These are phyloP conservation scores for Taiwanofungus camphoratus DNA, from an alignment of 1,284 basidiomycete species.

Conservation along the genomic window DNA sequence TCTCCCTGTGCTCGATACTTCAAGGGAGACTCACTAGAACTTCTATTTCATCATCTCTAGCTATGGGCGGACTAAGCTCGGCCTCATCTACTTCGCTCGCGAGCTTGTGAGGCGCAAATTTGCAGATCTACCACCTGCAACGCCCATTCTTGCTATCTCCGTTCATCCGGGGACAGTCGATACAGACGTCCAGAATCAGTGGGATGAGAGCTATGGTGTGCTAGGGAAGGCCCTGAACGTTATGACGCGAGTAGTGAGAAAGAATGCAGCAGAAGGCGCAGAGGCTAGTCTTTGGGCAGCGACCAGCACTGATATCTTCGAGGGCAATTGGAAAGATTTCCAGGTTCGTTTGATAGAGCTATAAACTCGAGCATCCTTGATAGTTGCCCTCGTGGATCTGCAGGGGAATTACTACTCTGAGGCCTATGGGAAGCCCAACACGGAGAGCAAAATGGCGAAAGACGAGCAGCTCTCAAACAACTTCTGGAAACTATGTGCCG, in stretches of 20 bases:
- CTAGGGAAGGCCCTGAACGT: slow-evolving; percentile 22
- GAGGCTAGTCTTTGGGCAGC: slow-evolving; percentile 30
- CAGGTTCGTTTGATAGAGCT: slow-evolving; percentile 23
- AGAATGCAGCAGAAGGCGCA: slow-evolving; percentile 27
- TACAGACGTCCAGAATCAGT: slow-evolving; percentile 26
- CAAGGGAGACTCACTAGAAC: no score
- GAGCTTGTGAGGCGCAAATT: slow-evolving; percentile 25
- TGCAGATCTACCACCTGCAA: slow-evolving; percentile 8
- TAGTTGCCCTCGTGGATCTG: neutral
- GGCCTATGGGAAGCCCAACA: slow-evolving; percentile 23
- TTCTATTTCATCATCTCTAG: slow-evolving; percentile 11
- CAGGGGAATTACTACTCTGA: slow-evolving; percentile 28
- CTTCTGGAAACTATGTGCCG: slow-evolving; percentile 25
- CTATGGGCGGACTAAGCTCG: slow-evolving; percentile 26
- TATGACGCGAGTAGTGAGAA: slow-evolving; percentile 18
- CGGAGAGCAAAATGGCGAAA: slow-evolving; percentile 23
- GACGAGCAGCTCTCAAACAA: slow-evolving; percentile 20
- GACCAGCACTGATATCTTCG: slow-evolving; percentile 24
- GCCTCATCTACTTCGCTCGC: slow-evolving; percentile 22
- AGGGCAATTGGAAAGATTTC: slow-evolving; percentile 26
- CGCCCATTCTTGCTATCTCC: slow-evolving; percentile 24
- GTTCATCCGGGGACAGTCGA: slow-evolving; percentile 29
- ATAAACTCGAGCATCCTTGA: no score
- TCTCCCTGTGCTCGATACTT: slow-evolving; percentile 1
- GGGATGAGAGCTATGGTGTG: slow-evolving; percentile 24